phyloP scores from a whole-genome alignment of 257 asterid species.

The Oldenlandia corymbosa region DNA sequence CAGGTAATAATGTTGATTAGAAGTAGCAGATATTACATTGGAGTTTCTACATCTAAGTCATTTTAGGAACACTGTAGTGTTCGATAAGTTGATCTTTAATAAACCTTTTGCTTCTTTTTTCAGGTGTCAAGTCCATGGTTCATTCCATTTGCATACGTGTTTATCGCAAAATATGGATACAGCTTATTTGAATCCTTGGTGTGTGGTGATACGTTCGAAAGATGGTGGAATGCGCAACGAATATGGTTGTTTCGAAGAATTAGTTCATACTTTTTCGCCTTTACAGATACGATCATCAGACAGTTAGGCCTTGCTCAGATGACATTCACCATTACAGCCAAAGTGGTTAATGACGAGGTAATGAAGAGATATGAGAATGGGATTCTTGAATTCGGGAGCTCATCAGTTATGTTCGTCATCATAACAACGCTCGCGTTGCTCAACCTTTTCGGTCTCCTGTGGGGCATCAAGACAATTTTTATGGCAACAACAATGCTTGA shows the following conservation, averaged over 20 bases:
- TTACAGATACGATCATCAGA: constrained; percentile 37
- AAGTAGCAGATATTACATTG: too few relatives aligned
- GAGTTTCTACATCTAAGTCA: background rate
- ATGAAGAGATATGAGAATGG: constrained; percentile 45
- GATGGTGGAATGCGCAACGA: constrained; percentile 70
- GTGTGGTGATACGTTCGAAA: constrained; percentile 38
- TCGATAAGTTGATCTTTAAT: too few relatives aligned
- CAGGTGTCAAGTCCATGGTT: constrained; percentile 57
- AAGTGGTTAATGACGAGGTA: constrained; percentile 45
- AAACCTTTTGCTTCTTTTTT: background rate
- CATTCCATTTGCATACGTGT: constrained; percentile 44
- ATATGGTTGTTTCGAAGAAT: constrained; percentile 46
- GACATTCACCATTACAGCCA: constrained; percentile 46
- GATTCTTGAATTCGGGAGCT: constrained; percentile 56
- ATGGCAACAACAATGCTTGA: background rate
- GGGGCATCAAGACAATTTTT: constrained; percentile 32
- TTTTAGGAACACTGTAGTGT: too few relatives aligned
- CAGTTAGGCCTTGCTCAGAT: constrained; percentile 46
- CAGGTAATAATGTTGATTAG: constrained; percentile 25
- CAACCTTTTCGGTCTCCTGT: constrained; percentile 39
- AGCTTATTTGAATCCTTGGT: constrained; percentile 38
- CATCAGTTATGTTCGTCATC: constrained; percentile 39
- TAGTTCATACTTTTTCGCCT: constrained; percentile 43
- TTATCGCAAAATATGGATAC: constrained; percentile 21
- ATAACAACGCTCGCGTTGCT: constrained; percentile 48